phyloP scores from a whole-genome alignment of 108 stramenopile genomes.

The Nitzschia sp. region DNA sequence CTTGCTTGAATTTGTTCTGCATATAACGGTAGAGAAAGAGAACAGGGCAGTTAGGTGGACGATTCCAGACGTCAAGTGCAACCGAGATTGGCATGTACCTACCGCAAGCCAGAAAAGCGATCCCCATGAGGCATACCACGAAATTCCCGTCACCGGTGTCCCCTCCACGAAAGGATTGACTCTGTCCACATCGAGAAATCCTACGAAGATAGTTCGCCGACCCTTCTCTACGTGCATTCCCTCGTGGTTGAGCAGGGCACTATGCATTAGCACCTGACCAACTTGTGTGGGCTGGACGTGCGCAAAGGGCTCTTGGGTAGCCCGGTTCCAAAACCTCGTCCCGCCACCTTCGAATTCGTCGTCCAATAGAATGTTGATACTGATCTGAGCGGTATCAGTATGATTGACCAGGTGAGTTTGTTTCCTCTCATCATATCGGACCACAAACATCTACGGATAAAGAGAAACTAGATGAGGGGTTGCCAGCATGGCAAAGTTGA shows the following conservation, averaged over 20 bases:
- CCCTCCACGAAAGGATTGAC: conserved; percentile 51
- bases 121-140: conserved; percentile 57
- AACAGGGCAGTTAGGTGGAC: not conserved
- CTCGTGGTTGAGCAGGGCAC: conserved; percentile 54
- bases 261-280: conserved; percentile 47
- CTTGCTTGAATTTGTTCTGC: conserved; percentile 36
- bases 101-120: conserved; percentile 48
- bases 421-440: conserved; percentile 53
- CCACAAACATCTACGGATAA: conserved; percentile 35
- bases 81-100: not conserved
- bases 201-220: conserved; percentile 62
- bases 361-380: conserved; percentile 61
- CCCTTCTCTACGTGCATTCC: conserved; percentile 56
- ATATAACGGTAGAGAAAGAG: not conserved
- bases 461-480: not conserved
- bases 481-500: not conserved
- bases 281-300: conserved; percentile 47
- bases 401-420: conserved; percentile 40
- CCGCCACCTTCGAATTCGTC: conserved; percentile 76
- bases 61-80: no score
- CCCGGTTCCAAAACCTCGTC: conserved; percentile 49
- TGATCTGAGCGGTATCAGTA: conserved; percentile 54
- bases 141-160: conserved; percentile 33
- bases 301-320: conserved; percentile 25
- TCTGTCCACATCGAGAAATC: conserved; percentile 57